Base-by-base conservation (phyloP, 2,329 filamentous ascomycete species). In the Pseudogymnoascus sp. region DNA sequence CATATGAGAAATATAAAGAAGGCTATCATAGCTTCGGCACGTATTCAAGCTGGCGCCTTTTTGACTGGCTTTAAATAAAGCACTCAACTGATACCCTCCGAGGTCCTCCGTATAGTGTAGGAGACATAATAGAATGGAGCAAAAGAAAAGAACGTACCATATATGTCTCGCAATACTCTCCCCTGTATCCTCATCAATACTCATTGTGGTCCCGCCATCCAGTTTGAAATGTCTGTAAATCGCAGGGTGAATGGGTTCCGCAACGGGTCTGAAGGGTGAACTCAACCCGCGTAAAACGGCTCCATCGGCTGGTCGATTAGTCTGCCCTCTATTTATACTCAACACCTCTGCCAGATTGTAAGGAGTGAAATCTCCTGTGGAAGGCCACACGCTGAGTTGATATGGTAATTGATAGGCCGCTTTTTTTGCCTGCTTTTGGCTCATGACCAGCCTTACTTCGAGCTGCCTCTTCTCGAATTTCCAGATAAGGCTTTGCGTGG, bases 91-190 rank as follows among this genome's bases (percentile, higher is more conserved):
- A 21, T n/a, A 39, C 18, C 36, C 12, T 8, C 15, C 37, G 15
- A 18, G 15, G 15, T 7, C 25, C 10, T 25, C 39, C 18, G 18
- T 21, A 48, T 29, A 48, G 7, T 6, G 48, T 15, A 5, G 45
- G 15, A 12, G 48, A 8, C 29, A 55, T 35, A 10, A 33, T 55
- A 33, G 13, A 33, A 33, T 3, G 13, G 10, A 55, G n/a, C 2
- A 55, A 35, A 37, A 55, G 21, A 37, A 4, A 29, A 31, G 29
- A 63, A 61, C 68, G 48, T 55, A 87, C 87, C 87, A 90, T 58
- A 89, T 78, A 74, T 90, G 87, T 42, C 86, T 77, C 5, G 87
- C 87, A 68, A 90, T 89, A 70, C 85, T 88, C 69, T 90, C 87
- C 3, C 87, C 86, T 0, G 85, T 87, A 68, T 89, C 87, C 70